phyloP scores from a whole-genome alignment of 805 yeast species.

The Lipomyces yamadae region DNA sequence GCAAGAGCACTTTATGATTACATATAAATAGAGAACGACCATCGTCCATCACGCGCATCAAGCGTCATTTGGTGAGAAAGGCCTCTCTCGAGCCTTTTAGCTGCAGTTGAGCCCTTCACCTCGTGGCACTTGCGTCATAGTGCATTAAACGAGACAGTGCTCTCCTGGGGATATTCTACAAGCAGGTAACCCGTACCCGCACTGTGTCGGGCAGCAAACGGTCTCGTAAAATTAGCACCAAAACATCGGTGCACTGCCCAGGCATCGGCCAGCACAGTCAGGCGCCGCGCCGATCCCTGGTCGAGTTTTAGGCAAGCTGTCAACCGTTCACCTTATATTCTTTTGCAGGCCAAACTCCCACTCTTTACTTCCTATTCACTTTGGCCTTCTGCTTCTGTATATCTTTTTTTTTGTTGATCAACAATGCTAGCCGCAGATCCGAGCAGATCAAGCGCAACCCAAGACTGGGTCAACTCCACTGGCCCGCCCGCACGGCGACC shows the following conservation, averaged over 20 bases:
- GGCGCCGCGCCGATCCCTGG: constrained; percentile 3
- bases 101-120: no score
- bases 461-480: constrained; percentile 11
- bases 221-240: not conserved
- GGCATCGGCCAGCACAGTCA: not conserved
- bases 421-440: constrained; percentile 5
- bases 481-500: constrained; percentile 1
- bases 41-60: no score
- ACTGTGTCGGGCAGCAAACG: no score
- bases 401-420: not conserved
- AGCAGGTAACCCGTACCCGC: no score
- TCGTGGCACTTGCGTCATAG: not conserved
- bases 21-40: no score
- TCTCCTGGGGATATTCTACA: not conserved
- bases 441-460: constrained; percentile 3
- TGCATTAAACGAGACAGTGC: not conserved
- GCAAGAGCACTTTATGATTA: no score
- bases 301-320: not conserved
- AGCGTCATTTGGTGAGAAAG: no score
- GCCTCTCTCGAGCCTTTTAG: no score
- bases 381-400: not conserved
- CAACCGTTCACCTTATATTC: no score
- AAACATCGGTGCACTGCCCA: not conserved
- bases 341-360: not conserved
- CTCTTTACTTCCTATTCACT: not conserved